A percentile compares a stretch with the other conserved stretches of the same genome.
These are phyloP conservation scores for Gastrolobium villosum DNA, from an alignment of 306 rosid species.

Conservation along the genomic window DNA sequence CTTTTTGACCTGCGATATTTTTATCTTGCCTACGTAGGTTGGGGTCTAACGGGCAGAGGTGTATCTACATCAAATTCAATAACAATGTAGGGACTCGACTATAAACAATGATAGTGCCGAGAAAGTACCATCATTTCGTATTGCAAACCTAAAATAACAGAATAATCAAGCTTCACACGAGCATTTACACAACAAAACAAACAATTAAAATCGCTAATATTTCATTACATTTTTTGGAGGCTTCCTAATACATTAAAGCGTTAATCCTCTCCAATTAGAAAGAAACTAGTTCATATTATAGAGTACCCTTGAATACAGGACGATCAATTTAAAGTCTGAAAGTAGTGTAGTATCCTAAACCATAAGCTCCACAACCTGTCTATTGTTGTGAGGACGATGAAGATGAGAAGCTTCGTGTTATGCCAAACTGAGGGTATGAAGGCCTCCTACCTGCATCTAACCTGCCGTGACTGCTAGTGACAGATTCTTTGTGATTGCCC, in stretches of 20 bases:
- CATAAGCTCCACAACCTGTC: slow-evolving; percentile 73
- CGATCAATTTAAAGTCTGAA: slow-evolving; percentile 71
- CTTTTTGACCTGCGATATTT: too few relatives aligned
- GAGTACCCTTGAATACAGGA: slow-evolving; percentile 45
- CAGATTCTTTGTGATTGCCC: slow-evolving; percentile 69
- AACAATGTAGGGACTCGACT: too few relatives aligned
- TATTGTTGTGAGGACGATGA: slow-evolving; percentile 73
- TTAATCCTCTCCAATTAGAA: slow-evolving; percentile 47
- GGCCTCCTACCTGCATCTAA: slow-evolving; percentile 73
- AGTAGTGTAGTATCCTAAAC: slow-evolving; percentile 76
- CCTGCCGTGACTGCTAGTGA: slow-evolving; percentile 65
- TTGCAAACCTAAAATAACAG: slow-evolving; percentile 2
- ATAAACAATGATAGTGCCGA: not conserved
- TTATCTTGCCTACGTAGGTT: too few relatives aligned
- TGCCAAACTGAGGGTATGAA: slow-evolving; percentile 72
- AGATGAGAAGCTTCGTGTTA: slow-evolving; percentile 64
- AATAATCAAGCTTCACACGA: slow-evolving; percentile 36
- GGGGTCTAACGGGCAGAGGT: too few relatives aligned
- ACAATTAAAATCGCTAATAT: slow-evolving; percentile 48
- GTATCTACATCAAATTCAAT: too few relatives aligned
- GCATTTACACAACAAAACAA: slow-evolving; percentile 30
- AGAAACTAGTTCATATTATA: slow-evolving; percentile 40
- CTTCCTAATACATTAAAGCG: slow-evolving; percentile 45
- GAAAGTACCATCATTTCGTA: slow-evolving; percentile 9
- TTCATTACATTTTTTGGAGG: slow-evolving; percentile 55